Conservation (phyloP, 306 rosid genomes). For the Casuarina cunninghamiana region DNA sequence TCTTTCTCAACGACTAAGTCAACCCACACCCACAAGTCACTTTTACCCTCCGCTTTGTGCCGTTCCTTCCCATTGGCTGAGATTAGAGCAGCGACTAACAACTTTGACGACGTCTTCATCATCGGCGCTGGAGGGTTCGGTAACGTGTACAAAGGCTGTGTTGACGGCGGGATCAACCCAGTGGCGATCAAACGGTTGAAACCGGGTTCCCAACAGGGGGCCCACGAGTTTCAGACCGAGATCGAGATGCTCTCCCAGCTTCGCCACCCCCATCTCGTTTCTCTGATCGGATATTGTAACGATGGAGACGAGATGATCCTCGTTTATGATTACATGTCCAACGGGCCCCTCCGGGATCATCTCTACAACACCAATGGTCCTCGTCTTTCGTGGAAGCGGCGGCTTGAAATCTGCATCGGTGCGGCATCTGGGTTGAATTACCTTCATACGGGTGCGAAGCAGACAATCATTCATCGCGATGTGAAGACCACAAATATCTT, state of each 20-base stretch:
- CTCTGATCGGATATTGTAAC: slow-evolving; percentile 21
- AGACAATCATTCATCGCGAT: slow-evolving; percentile 35
- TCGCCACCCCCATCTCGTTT: slow-evolving; percentile 18
- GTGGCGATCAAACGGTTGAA: slow-evolving; percentile 31
- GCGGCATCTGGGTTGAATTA: slow-evolving; percentile 23
- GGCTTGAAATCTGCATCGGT: slow-evolving; percentile 23
- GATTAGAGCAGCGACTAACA: slow-evolving; percentile 25
- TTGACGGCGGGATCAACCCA: background rate
- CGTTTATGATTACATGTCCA: slow-evolving; percentile 26
- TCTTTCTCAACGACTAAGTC: background rate
- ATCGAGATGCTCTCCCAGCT: slow-evolving; percentile 27
- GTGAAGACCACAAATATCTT: slow-evolving; percentile 39
- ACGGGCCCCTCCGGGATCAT: slow-evolving; percentile 15
- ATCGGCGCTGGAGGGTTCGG: slow-evolving; percentile 34
- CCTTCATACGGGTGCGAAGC: slow-evolving; percentile 19
- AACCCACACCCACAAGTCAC: background rate
- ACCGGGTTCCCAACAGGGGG: slow-evolving; percentile 22
- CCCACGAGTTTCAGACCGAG: slow-evolving; percentile 24
- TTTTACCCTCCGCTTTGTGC: slow-evolving; percentile 2
- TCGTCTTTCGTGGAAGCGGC: slow-evolving; percentile 10
- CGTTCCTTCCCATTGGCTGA: slow-evolving; percentile 30
- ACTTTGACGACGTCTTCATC: slow-evolving; percentile 6
- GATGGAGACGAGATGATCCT: slow-evolving; percentile 27
- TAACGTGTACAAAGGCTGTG: slow-evolving; percentile 8
- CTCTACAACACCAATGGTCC: background rate